Conservation (phyloP, 2,329 filamentous ascomycete genomes). For the Botrytis tulipae region DNA sequence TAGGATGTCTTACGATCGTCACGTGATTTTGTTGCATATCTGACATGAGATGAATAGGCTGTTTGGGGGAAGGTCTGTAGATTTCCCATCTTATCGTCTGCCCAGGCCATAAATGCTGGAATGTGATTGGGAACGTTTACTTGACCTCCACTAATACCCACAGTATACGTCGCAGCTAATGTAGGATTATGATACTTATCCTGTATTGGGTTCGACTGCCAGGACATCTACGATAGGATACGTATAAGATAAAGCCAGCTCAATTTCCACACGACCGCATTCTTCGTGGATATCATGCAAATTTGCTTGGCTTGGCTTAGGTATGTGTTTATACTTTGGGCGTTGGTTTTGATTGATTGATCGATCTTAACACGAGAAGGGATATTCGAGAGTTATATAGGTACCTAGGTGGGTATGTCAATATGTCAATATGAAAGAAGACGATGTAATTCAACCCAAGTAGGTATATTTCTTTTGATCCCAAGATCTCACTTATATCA, state of each 20-base stretch:
- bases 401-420: too few species aligned
- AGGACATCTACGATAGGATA: neutral
- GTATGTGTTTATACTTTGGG: too few species aligned
- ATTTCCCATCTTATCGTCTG: neutral
- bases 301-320: neutral
- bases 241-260: neutral
- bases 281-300: neutral
- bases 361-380: neutral
- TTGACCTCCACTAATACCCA: neutral
- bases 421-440: neutral
- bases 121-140: neutral
- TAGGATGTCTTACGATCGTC: neutral
- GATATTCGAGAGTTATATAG: neutral
- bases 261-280: neutral
- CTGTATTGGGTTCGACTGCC: neutral
- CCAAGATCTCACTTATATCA: neutral
- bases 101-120: neutral
- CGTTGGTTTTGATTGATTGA: neutral
- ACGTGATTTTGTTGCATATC: slow-evolving; percentile 12
- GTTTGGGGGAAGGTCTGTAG: neutral
- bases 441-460: neutral
- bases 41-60: slow-evolving; percentile 10
- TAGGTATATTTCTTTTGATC: neutral
- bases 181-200: neutral
- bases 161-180: neutral